Percentiles rank a stretch among this genome's conserved stretches.
phyloP scores from a whole-genome alignment of 345 rosid genomes.

The sweet orange (Citrus sinensis) region DNA sequence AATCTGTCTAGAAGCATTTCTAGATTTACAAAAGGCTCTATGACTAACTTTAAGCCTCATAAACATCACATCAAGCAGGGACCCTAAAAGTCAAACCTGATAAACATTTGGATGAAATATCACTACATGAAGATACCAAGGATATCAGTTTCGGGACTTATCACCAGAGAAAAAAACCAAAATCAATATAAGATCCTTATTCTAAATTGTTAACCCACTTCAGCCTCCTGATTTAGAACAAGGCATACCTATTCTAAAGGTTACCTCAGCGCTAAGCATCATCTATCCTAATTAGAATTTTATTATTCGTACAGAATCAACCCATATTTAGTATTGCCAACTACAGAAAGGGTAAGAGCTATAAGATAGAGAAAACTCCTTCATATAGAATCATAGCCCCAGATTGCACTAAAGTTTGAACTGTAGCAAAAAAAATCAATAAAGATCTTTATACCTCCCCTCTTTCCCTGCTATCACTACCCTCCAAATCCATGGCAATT shows the following conservation, averaged over 20 bases:
- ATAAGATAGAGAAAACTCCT: background rate
- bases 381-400: background rate
- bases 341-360: background rate
- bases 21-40: background rate
- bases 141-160: background rate
- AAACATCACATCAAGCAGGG: background rate
- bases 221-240: background rate
- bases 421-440: background rate
- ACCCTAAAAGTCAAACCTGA: background rate
- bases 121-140: background rate
- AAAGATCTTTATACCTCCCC: constrained; percentile 55
- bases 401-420: background rate
- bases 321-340: background rate
- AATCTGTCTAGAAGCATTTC: background rate
- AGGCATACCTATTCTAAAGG: background rate
- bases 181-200: background rate
- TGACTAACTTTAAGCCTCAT: background rate
- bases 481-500: constrained; percentile 77
- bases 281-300: background rate
- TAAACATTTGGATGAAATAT: background rate
- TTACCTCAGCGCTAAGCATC: background rate
- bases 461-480: constrained; percentile 81
- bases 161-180: background rate
- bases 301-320: background rate
- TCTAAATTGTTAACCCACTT: background rate